Evolutionary conservation across 1,139 yeast species (phyloP).

Genomic region (Debaryomyces udenii): DNA sequence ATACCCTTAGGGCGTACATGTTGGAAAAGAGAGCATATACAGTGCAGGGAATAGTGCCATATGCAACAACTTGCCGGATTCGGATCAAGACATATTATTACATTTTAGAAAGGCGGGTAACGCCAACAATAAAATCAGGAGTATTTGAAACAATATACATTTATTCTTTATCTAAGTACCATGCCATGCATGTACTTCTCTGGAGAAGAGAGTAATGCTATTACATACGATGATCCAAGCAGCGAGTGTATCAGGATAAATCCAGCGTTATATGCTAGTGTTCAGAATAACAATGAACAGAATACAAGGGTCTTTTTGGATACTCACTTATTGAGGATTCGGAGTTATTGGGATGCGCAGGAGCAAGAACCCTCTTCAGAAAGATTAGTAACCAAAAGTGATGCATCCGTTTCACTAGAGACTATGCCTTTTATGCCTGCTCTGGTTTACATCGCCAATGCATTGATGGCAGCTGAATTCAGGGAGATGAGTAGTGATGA

Average conservation of each 20-base stretch:
- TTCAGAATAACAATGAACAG: constrained; percentile 1
- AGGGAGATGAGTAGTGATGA: constrained; percentile 9
- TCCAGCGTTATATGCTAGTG: neutral
- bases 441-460: constrained; percentile 5
- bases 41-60: no score
- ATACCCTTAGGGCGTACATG: no score
- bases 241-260: neutral
- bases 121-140: no score
- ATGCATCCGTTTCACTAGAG: constrained; percentile 8
- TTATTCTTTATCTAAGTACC: no score
- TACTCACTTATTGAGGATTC: constrained; percentile 1
- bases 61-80: no score
- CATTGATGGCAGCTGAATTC: constrained; percentile 8
- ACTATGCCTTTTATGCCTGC: constrained; percentile 4
- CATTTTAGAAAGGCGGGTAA: no score
- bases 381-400: constrained; percentile 6
- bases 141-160: no score
- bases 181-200: constrained; percentile 6
- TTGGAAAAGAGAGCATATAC: no score
- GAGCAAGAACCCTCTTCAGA: neutral
- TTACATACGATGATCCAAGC: constrained; percentile 1
- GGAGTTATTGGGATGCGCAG: neutral
- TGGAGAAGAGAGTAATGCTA: constrained; percentile 3
- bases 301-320: constrained; percentile 7
- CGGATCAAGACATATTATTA: no score